A percentile compares a stretch with the other conserved stretches of the same genome.
Evolutionary conservation across 1,284 basidiomycete genomes (phyloP).

Genomic region (Fomitopsis palustris): DNA sequence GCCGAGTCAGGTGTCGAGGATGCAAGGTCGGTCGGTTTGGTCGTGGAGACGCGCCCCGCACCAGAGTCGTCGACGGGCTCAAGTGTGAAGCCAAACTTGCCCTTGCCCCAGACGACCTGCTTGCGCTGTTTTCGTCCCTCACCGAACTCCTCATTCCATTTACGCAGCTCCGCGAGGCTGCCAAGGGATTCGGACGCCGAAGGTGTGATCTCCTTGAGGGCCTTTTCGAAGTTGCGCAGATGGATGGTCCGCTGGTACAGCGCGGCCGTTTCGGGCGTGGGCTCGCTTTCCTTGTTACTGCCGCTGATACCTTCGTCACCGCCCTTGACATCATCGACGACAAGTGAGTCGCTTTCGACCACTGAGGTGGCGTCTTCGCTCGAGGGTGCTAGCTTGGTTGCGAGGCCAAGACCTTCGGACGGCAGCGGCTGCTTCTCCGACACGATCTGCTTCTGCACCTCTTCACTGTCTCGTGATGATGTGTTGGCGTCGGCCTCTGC

Average conservation of each 20-base stretch:
- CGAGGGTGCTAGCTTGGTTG: not conserved
- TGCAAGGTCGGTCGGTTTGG: not conserved
- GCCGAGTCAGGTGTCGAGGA: not conserved
- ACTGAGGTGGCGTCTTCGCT: not conserved
- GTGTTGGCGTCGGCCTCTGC: not conserved
- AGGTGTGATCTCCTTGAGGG: slow-evolving; percentile 83
- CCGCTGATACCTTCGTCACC: not conserved
- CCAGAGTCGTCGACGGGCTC: slow-evolving; percentile 27
- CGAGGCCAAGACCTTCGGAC: not conserved
- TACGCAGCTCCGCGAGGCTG: slow-evolving; percentile 76
- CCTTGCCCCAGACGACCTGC: slow-evolving; percentile 71
- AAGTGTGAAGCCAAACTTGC: slow-evolving; percentile 62
- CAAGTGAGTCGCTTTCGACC: not conserved
- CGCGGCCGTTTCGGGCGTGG: not conserved
- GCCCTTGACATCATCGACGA: not conserved
- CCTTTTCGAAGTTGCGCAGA: slow-evolving; percentile 73
- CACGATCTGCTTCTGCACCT: not conserved
- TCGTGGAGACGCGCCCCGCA: slow-evolving; percentile 38
- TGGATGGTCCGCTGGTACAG: slow-evolving; percentile 39
- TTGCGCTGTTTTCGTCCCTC: slow-evolving; percentile 67
- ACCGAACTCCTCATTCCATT: slow-evolving; percentile 92
- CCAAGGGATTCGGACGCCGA: slow-evolving; percentile 81
- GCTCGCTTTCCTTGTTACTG: not conserved
- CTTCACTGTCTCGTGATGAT: not conserved
- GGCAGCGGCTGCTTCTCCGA: not conserved